Conservation (phyloP, 2,329 filamentous ascomycete species). For the Ophiostoma triangulosporum region DNA sequence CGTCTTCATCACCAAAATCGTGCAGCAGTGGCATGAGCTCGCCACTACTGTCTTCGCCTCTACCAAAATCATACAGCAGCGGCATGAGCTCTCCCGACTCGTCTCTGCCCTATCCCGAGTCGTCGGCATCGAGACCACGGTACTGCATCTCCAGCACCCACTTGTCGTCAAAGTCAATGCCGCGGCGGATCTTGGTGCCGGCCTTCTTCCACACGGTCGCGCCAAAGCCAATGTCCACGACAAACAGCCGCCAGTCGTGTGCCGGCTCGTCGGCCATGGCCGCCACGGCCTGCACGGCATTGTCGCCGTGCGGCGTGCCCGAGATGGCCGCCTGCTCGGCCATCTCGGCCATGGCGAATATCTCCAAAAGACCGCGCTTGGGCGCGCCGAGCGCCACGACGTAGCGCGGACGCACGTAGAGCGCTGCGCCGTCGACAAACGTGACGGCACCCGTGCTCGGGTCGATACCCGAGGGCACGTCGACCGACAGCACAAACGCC, state of each 20-base stretch:
- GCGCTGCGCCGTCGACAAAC: conserved; percentile 57
- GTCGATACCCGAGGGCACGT: conserved; percentile 80
- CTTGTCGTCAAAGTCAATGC: conserved; percentile 74
- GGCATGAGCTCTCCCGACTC: not conserved
- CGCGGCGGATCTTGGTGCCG: conserved; percentile 65
- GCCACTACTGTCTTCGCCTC: too few species aligned
- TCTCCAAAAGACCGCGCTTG: conserved; percentile 69
- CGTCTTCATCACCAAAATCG: too few species aligned
- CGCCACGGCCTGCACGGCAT: conserved; percentile 22
- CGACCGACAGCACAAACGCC: conserved; percentile 72
- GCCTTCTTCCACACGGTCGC: conserved; percentile 76
- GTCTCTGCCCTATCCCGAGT: not conserved
- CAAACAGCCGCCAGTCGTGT: conserved; percentile 59
- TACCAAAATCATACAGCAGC: too few species aligned
- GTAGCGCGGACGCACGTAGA: conserved; percentile 71
- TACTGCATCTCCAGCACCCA: conserved; percentile 66
- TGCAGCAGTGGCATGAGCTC: too few species aligned
- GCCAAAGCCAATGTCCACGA: conserved; percentile 77
- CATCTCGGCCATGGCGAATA: conserved; percentile 46
- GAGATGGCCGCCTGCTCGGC: not conserved
- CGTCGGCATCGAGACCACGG: conserved; percentile 3
- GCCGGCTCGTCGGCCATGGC: conserved; percentile 29
- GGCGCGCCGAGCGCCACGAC: conserved; percentile 80
- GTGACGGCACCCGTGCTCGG: conserved; percentile 57
- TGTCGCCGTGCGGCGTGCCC: conserved; percentile 17